Percentiles rank a stretch among this genome's conserved stretches.
Conservation (phyloP, 805 yeast genomes). For the Myxozyma lipomycoides region DNA sequence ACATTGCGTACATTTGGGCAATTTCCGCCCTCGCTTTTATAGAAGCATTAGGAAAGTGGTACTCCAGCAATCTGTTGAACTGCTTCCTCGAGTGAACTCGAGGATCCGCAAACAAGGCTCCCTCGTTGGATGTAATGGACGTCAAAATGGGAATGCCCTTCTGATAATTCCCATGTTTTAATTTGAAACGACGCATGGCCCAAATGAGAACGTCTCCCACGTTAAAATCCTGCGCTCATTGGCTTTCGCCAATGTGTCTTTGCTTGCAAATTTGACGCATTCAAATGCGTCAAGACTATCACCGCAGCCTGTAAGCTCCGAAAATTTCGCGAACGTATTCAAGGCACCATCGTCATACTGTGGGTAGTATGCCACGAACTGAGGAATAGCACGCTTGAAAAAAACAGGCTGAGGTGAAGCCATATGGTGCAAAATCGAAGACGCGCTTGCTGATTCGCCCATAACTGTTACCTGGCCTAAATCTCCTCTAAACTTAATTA, state of each 20-base stretch:
- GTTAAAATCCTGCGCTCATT: too few relatives aligned
- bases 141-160: slow-evolving; percentile 13
- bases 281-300: slow-evolving; percentile 7
- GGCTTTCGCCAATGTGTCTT: slow-evolving; percentile 7
- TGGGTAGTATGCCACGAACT: slow-evolving; percentile 26
- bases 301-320: slow-evolving; percentile 13
- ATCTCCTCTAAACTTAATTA: slow-evolving; percentile 40
- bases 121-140: slow-evolving; percentile 22
- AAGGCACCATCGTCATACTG: slow-evolving; percentile 25
- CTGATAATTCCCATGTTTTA: slow-evolving; percentile 12
- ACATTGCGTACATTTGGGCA: slow-evolving; percentile 11
- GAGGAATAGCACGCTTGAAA: slow-evolving; percentile 25
- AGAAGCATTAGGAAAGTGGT: slow-evolving; percentile 22
- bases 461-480: slow-evolving; percentile 38
- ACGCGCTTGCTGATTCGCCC: slow-evolving; percentile 43
- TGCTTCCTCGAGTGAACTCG: slow-evolving; percentile 7
- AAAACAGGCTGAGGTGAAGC: slow-evolving; percentile 24
- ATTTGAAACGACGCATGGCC: slow-evolving; percentile 17
- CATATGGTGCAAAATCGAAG: slow-evolving; percentile 36
- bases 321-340: slow-evolving; percentile 11
- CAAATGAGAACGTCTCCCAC: slow-evolving; percentile 26
- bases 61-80: slow-evolving; percentile 9
- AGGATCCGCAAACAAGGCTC: slow-evolving; percentile 23
- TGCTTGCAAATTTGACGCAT: slow-evolving; percentile 15
- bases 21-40: slow-evolving; percentile 8